Base-by-base conservation (phyloP, 1,284 basidiomycete genomes). In the Violaceomyces palustris region DNA sequence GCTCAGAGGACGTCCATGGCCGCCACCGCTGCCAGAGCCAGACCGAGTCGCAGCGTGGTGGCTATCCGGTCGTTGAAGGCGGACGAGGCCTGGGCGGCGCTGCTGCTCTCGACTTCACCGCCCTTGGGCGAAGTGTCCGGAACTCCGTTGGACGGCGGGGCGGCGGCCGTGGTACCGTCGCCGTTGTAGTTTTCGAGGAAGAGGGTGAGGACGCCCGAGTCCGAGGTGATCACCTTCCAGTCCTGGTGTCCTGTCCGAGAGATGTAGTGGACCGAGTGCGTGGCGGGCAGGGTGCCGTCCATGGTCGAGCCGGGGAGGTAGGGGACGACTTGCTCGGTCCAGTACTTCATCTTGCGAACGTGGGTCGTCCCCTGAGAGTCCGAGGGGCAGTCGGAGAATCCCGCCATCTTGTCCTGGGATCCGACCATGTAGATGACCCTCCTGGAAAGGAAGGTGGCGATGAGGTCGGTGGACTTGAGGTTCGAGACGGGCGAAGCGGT, bases 391-490 rank as follows among this genome's bases (percentile, higher is more conserved):
- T 39, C 34, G 10, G 27, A 29, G 11, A 62, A 38, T 1, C 66
- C 64, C 2, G 53, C 36, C 14, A 21, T 23, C 3, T 8, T 39
- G 27, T 72, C 69, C 9, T 44, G n/a, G 15, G 39, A 19, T 1
- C 69, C 69, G 3, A 68, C 66, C 3, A 67, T 46, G 44, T 68
- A 72, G 39, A 28, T 51, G 25, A 61, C 42, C 3, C 55, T 55
- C 2, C 63, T 50, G 21, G 21, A 33, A 15, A 65, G 37, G 35
- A 50, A 63, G 3, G 58, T 47, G 11, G 47, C 35, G 14, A 53
- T 48, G 18, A 68, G 38, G 0, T 21, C 35, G 2, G 37, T 29
- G 3, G 50, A n/a, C 9, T 38, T 21, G 8, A n/a, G n/a, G n/a
- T n/a, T n/a, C n/a, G n/a, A n/a, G n/a, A n/a, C 7, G 0, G 42